Conservation (phyloP, 2,329 filamentous ascomycete genomes). For the Leptographium wingfieldii region DNA sequence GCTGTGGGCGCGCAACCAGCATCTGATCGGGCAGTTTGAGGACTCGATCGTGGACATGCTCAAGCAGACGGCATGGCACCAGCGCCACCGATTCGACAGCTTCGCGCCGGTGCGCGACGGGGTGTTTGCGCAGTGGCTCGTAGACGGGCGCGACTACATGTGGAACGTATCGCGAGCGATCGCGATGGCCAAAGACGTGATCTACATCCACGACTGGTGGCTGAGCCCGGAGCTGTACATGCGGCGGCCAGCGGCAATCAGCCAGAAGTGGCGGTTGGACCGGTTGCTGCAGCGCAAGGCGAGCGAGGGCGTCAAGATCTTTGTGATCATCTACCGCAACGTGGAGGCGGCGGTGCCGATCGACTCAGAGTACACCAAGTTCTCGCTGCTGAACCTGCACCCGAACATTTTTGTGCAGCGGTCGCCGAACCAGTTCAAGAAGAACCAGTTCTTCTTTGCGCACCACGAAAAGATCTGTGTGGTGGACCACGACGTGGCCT, state of each 20-base stretch:
- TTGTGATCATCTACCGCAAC: constrained; percentile 95
- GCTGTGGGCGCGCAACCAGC: constrained; percentile 80
- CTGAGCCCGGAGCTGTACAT: constrained; percentile 85
- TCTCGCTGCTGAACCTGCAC: constrained; percentile 85
- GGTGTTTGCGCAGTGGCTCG: constrained; percentile 90
- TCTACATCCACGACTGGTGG: constrained; percentile 99
- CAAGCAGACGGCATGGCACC: constrained; percentile 68
- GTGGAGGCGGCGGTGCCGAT: constrained; percentile 96
- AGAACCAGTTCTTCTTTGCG: constrained; percentile 99
- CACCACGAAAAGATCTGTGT: constrained; percentile 98
- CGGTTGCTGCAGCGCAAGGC: constrained; percentile 88
- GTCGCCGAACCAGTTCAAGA: constrained; percentile 94
- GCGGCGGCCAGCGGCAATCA: constrained; percentile 85
- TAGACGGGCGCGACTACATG: constrained; percentile 96
- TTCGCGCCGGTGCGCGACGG: constrained; percentile 81
- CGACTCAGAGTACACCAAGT: constrained; percentile 96
- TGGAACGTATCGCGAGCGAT: constrained; percentile 97
- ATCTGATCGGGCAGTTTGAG: constrained; percentile 82
- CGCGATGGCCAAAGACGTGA: constrained; percentile 92
- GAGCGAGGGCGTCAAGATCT: constrained; percentile 89
- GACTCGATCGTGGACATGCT: constrained; percentile 85
- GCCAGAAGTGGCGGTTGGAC: constrained; percentile 95
- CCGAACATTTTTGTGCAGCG: constrained; percentile 93
- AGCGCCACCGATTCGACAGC: constrained; percentile 77
- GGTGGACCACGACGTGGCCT: constrained; percentile 90